These are phyloP conservation scores for Coccomyxa sp. DNA, from an alignment of 139 green algal genomes.

Conservation along the genomic window DNA sequence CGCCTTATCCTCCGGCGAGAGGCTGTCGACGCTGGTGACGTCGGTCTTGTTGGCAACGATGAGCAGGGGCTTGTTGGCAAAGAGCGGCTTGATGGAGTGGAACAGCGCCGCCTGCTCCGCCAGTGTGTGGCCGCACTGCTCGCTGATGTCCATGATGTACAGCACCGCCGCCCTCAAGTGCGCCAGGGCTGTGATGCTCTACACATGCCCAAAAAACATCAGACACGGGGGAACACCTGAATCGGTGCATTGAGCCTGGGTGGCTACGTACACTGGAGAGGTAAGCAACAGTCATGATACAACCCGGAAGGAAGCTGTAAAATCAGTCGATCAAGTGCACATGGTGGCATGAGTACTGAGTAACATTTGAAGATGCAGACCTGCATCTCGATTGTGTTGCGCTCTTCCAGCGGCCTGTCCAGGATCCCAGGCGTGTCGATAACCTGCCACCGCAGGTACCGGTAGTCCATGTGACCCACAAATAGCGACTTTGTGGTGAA, in stretches of 20 bases:
- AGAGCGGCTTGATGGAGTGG: conserved; percentile 97
- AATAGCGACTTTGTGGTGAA: conserved; percentile 97
- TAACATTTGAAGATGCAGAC: conserved; percentile 17
- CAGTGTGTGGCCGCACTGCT: conserved; percentile 94
- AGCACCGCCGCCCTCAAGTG: conserved; percentile 94
- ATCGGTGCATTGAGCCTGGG: not conserved
- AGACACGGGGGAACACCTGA: not conserved
- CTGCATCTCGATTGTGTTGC: conserved; percentile 99
- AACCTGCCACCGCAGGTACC: conserved; percentile 95
- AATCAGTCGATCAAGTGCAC: too few relatives aligned
- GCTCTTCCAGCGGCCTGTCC: conserved; percentile 95
- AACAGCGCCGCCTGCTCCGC: conserved; percentile 93
- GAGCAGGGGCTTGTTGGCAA: conserved; percentile 97
- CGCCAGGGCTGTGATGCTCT: conserved; percentile 95
- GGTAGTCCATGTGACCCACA: conserved; percentile 98
- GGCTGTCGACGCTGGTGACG: conserved; percentile 23
- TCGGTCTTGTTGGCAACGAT: conserved; percentile 94
- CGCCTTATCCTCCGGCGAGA: conserved; percentile 44
- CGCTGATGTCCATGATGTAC: conserved; percentile 94
- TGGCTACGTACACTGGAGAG: not conserved
- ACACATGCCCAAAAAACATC: conserved; percentile 13
- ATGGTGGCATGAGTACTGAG: not conserved
- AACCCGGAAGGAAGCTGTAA: too few relatives aligned
- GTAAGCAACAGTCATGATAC: not conserved
- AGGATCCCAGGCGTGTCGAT: conserved; percentile 99